phyloP scores from a whole-genome alignment of 1,284 basidiomycete genomes.

The Boletus hoseneyae region DNA sequence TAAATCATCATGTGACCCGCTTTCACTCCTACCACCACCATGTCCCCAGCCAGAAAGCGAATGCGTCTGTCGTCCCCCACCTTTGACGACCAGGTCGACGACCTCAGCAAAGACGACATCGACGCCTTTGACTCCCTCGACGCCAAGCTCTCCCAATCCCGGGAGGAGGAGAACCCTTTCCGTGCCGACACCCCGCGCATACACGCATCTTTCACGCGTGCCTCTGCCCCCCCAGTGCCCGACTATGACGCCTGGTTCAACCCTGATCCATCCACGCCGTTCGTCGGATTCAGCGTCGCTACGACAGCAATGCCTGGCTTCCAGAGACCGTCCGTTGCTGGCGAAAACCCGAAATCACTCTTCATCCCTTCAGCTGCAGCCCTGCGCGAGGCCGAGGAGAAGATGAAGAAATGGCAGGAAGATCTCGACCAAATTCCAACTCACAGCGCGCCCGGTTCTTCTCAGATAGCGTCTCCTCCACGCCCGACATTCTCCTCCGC shows the following conservation, averaged over 20 bases:
- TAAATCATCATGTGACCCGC: slow-evolving; percentile 7
- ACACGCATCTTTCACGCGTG: too few species aligned
- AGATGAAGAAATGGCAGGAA: slow-evolving; percentile 54
- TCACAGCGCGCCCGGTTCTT: slow-evolving; percentile 5
- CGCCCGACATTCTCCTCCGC: slow-evolving; percentile 42
- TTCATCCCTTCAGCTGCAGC: slow-evolving; percentile 57
- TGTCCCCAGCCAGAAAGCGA: slow-evolving; percentile 40
- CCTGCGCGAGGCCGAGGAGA: slow-evolving; percentile 52
- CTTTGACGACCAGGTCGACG: slow-evolving; percentile 55
- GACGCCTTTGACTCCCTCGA: slow-evolving; percentile 56
- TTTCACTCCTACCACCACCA: not conserved
- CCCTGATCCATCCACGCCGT: slow-evolving; percentile 23
- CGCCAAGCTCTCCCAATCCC: slow-evolving; percentile 41
- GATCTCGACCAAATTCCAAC: slow-evolving; percentile 26
- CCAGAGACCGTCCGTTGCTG: slow-evolving; percentile 16
- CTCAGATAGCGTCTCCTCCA: slow-evolving; percentile 28
- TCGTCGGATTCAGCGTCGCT: slow-evolving; percentile 39
- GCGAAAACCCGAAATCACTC: slow-evolving; percentile 27
- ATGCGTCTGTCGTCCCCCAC: slow-evolving; percentile 65
- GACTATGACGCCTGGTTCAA: slow-evolving; percentile 56
- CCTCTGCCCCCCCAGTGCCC: too few species aligned
- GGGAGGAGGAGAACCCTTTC: too few species aligned
- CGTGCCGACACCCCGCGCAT: too few species aligned
- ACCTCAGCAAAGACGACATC: slow-evolving; percentile 55
- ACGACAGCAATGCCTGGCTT: slow-evolving; percentile 15